Conservation (phyloP, 2,329 filamentous ascomycete genomes). For the Sphaerostilbella broomeana region DNA sequence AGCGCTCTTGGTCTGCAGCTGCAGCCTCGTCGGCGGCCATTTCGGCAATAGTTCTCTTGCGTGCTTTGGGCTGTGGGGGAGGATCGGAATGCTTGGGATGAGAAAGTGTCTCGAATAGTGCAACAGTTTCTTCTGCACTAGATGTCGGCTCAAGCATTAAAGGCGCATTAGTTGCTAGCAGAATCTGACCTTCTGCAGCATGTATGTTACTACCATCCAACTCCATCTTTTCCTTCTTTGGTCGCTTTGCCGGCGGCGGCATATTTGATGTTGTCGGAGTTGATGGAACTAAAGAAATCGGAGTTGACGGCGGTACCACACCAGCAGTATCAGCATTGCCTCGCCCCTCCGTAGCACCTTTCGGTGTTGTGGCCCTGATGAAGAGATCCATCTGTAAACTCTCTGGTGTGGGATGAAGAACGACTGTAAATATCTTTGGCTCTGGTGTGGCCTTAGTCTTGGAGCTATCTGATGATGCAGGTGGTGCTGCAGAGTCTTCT, state of each 20-base stretch:
- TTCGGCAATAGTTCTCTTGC: constrained; percentile 91
- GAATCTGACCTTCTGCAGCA: constrained; percentile 68
- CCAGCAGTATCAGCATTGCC: constrained; percentile 30
- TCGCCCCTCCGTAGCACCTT: constrained; percentile 32
- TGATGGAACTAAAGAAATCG: constrained; percentile 51
- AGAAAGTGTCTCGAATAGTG: constrained; percentile 62
- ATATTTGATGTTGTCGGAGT: constrained; percentile 55
- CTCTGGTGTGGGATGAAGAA: constrained; percentile 76
- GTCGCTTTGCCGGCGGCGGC: constrained; percentile 57
- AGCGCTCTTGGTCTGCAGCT: constrained; percentile 81
- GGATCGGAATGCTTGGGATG: constrained; percentile 72
- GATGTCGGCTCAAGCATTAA: constrained; percentile 72
- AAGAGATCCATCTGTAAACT: constrained; percentile 69
- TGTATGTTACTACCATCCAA: constrained; percentile 68
- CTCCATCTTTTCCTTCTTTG: constrained; percentile 66
- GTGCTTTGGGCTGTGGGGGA: constrained; percentile 76
- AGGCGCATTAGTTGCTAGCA: constrained; percentile 65
- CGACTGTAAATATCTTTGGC: constrained; percentile 65
- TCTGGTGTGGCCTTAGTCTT: constrained; percentile 36
- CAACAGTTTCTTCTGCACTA: constrained; percentile 60
- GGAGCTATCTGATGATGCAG: constrained; percentile 39
- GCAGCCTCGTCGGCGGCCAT: constrained; percentile 91
- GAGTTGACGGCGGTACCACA: constrained; percentile 61
- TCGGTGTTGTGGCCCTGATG: constrained; percentile 67
- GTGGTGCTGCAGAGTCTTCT: constrained; percentile 51